Evolutionary conservation across 495 filamentous ascomycete species (phyloP), one percentile per base, ranked within the genome.

Genomic region (Tetracladium marchalianum): DNA sequence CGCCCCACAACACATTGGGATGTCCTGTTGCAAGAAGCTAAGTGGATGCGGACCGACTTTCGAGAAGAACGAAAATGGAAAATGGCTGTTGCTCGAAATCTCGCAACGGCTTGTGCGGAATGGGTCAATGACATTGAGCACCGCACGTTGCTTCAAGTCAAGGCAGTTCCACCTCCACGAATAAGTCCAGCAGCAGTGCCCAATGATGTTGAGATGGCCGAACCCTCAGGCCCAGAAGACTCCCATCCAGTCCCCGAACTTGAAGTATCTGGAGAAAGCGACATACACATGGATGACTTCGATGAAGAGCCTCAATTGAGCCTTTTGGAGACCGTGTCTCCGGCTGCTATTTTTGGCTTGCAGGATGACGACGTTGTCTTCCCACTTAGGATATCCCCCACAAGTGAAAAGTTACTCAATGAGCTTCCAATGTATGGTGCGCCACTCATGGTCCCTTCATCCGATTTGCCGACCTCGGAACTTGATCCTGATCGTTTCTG

Each of bases 1-100:
- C 75, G 87, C 33, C 80, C 81, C 11, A 69, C 74, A 1, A 76
- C 79, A 5, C 90, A 96, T 60, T 81, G 78, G 76, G 92, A 98
- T 67, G 73, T 92, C 36, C 62, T 97, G 35, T 66, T 97, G 8
- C 74, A 87, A 51, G 87, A 98, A 64, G 85, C 90, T 77, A 94
- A 87, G 62, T 96, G 92, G 93, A 87, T 98, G 80, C 77, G 87
- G 33, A 95, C 87, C 1, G 92, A 98, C 66, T 97, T 97, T 56
- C 73, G 84, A 27, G 86, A 95, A 65, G 92, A 98, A 62, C 68
- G 86, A 22, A 94, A 93, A 60, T 95, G 87, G 87, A 96, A 96
- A 62, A 78, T 81, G 49, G 78, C 85, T 40, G 75, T 82, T 35
- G 88, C 89, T 2, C 78, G 77, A 43, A 82, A 80, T 42, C 70